Conservation (phyloP, 2,329 filamentous ascomycete species). For the Coniochaeta ligniaria region DNA sequence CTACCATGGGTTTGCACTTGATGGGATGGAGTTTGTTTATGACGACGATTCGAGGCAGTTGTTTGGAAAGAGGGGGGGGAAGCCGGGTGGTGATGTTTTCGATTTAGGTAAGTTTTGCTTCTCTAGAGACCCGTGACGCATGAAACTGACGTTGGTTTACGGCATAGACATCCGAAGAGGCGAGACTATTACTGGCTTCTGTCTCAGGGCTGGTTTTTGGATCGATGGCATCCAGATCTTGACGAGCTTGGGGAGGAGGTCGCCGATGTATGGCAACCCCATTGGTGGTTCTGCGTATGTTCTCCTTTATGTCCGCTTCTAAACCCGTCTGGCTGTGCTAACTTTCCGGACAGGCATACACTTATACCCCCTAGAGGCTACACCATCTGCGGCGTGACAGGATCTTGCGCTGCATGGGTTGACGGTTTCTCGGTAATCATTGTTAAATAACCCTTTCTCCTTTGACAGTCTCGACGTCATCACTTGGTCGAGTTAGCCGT, state of each 20-base stretch:
- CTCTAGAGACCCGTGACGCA: background rate
- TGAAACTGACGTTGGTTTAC: background rate
- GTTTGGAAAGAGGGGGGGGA: conserved; percentile 75
- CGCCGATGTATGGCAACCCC: conserved; percentile 75
- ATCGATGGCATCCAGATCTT: conserved; percentile 86
- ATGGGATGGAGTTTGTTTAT: conserved; percentile 89
- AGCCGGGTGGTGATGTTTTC: conserved; percentile 65
- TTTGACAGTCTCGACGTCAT: background rate
- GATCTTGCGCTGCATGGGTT: conserved; percentile 73
- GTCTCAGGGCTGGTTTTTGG: conserved; percentile 71
- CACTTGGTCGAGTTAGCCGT: background rate
- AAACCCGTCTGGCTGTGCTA: background rate
- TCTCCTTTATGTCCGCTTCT: conserved; percentile 12
- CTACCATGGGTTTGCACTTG: conserved; percentile 69
- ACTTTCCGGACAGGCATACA: conserved; percentile 54
- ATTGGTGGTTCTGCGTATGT: conserved; percentile 77
- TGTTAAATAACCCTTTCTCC: conserved; percentile 39
- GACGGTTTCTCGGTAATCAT: conserved; percentile 80
- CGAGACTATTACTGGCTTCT: conserved; percentile 83
- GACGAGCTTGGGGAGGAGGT: conserved; percentile 82
- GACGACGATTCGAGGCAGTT: conserved; percentile 79
- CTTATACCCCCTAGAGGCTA: conserved; percentile 87
- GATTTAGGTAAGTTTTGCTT: conserved; percentile 55
- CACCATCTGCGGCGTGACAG: conserved; percentile 79
- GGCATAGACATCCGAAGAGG: conserved; percentile 68